Base-by-base conservation (phyloP, 2,329 filamentous ascomycete species). In the Beauveria varroae region DNA sequence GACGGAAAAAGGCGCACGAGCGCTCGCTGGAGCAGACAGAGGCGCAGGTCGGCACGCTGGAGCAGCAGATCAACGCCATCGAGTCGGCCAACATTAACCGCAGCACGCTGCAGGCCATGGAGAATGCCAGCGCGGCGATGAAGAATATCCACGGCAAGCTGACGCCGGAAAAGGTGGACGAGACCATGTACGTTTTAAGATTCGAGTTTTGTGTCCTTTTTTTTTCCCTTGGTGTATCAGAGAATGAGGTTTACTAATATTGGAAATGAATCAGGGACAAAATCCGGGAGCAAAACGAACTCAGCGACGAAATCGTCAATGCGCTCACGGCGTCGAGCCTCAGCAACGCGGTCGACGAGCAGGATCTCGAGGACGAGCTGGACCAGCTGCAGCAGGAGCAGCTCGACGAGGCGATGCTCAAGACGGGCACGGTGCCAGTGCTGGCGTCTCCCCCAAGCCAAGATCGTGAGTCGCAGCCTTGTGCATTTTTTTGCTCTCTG, bases 81-180 rank as follows among this genome's bases (percentile, higher is more conserved):
- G 95, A 99, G 77, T 91, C 93, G 53, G 95, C 95, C 64, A 99
- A 98, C 74, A 97, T 99, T 80, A 99, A 99, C 81, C 88, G 93
- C 77, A 93, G 97, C 81, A 99, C 95, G 14, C 81, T 98, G 66
- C 85, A 88, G 67, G 93, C 93, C 8, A 97, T 99, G 92, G 88
- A 96, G 84, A 88, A 88, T 72, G 93, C 95, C 12, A 87, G 90
- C 66, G 79, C 86, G 64, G 95, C 93, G 41, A 98, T 99, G 93
- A 89, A 93, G 79, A 81, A 88, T 65, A 99, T 99, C 68, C 92
- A 98, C 73, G 88, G 87, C 68, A 90, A 90, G 65, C 85, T 98
- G 66, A 96, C 91, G 54, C 90, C 95, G 65, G 92, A 97, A 69
- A 95, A 96, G 78, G 93, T 99, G 65, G 93, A 98, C 74, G 84